Base-by-base conservation (phyloP, 192 early-diverging fungal genomes). In the Coemansia sp. region DNA sequence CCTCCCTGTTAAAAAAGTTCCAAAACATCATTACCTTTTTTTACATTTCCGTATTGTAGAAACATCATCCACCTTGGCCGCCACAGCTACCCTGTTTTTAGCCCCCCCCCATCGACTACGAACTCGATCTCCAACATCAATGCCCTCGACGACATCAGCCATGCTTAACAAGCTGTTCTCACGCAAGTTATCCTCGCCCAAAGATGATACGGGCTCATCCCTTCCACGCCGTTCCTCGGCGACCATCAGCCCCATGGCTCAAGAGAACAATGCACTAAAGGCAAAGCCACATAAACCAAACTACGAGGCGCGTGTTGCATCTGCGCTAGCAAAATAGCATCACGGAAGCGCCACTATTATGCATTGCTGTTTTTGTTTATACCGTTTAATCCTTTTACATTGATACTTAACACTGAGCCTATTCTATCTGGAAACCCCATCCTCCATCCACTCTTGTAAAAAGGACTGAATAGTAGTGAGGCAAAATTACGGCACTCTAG, bases 271-370 rank as follows among this genome's bases (percentile, higher is more conserved):
- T 16, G 24, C 58, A 38, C 28, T 11, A 6, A 37, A 5, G 33
- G 31, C 28, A 11, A 62, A 56, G 9, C 2, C 16, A 10, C 42
- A 62, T 0, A 67, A 53, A 21, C 65, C 65, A 36, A 60, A 66
- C 33, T 73, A 73, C 37, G 65, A 73, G 55, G 64, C 71, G 14
- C 60, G 65, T 18, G 64, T 62, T 1, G 59, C 59, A 28, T 60
- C 60, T 11, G 60, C 60, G 40, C 46, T 73, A 23, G 43, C 56
- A 23, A 73, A 63, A 60, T 73, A 67, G 33, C 3, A 6, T 55
- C 26, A 18, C 20, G 28, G 34, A 33, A 48, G 43, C 14, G 43
- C 42, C 31, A 46, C 61, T 62, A 43, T 48, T 35, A 23, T 26
- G 37, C 38, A 59, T 62, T 50, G 34, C 38, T 18, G 16, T n/a